Percentiles rank a stretch among this genome's conserved stretches.
These are phyloP conservation scores for Eimeria maxima DNA, from an alignment of 169 alveolate species.

Conservation along the genomic window DNA sequence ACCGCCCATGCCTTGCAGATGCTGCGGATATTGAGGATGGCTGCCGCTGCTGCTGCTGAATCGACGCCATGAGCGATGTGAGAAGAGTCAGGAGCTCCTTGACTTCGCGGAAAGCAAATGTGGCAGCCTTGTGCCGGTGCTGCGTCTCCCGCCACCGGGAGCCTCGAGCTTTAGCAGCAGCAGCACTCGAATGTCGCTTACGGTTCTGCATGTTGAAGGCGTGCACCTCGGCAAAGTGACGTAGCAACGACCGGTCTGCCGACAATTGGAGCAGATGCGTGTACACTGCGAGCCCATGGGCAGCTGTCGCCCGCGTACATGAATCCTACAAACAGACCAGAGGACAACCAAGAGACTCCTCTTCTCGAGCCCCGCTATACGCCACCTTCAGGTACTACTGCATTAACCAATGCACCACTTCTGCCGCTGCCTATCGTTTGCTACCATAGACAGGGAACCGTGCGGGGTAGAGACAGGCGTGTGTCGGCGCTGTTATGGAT, in stretches of 20 bases:
- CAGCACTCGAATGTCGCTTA: background rate
- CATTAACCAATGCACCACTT: background rate
- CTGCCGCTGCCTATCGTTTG: background rate
- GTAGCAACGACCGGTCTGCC: conserved; percentile 65
- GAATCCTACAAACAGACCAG: conserved; percentile 43
- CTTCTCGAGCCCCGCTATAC: background rate
- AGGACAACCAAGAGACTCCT: background rate
- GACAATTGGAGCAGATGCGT: conserved; percentile 74
- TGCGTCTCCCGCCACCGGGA: conserved; percentile 51
- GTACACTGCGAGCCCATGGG: conserved; percentile 70
- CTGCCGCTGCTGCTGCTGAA: conserved; percentile 49
- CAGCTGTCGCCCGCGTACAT: conserved; percentile 61
- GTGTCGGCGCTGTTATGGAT: background rate
- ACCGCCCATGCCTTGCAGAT: background rate
- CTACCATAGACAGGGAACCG: background rate
- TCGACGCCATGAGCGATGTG: conserved; percentile 49
- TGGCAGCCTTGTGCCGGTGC: conserved; percentile 69
- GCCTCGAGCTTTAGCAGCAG: conserved; percentile 27
- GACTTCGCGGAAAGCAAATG: conserved; percentile 72
- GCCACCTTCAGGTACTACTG: background rate
- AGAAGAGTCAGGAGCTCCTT: conserved; percentile 72
- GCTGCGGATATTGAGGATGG: conserved; percentile 16
- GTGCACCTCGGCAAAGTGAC: conserved; percentile 61
- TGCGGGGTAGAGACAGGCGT: background rate
- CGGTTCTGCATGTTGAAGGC: conserved; percentile 60